Evolutionary conservation across 495 filamentous ascomycete genomes (phyloP).

Genomic region (Aspergillus wentii): DNA sequence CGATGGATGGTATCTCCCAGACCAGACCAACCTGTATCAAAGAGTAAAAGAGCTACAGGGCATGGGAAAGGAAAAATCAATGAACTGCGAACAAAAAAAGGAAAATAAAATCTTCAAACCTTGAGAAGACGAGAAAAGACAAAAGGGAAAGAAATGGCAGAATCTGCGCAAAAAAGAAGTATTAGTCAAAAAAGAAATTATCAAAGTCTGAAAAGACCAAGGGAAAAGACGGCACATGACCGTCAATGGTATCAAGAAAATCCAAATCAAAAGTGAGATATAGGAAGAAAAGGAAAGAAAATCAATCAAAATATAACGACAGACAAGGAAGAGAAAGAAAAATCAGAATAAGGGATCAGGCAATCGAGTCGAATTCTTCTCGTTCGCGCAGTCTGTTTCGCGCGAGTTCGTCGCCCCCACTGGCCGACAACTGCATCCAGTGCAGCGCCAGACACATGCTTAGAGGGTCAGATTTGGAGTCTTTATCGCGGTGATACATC

Average conservation of each 20-base stretch:
- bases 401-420: constrained; percentile 83
- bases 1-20: too few relatives aligned
- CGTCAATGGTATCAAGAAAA: constrained; percentile 22
- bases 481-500: constrained; percentile 56
- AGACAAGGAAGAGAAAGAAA: constrained; percentile 5
- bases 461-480: constrained; percentile 68
- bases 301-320: constrained; percentile 6
- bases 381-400: constrained; percentile 76
- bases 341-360: constrained; percentile 18
- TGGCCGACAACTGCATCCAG: constrained; percentile 93
- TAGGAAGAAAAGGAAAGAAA: constrained; percentile 6
- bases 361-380: constrained; percentile 54
- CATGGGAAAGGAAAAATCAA: background rate
- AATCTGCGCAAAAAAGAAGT: constrained; percentile 10
- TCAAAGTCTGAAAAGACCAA: background rate
- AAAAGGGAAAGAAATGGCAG: constrained; percentile 5
- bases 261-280: constrained; percentile 11
- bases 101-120: background rate
- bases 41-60: background rate
- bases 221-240: constrained; percentile 11
- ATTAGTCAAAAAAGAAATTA: constrained; percentile 8
- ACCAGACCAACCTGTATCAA: too few relatives aligned
- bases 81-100: background rate
- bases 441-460: constrained; percentile 96
- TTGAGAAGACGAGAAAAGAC: constrained; percentile 1